Base-by-base conservation (phyloP, 768 basidiomycete genomes). In the Gloeopeniophorella convolvens region DNA sequence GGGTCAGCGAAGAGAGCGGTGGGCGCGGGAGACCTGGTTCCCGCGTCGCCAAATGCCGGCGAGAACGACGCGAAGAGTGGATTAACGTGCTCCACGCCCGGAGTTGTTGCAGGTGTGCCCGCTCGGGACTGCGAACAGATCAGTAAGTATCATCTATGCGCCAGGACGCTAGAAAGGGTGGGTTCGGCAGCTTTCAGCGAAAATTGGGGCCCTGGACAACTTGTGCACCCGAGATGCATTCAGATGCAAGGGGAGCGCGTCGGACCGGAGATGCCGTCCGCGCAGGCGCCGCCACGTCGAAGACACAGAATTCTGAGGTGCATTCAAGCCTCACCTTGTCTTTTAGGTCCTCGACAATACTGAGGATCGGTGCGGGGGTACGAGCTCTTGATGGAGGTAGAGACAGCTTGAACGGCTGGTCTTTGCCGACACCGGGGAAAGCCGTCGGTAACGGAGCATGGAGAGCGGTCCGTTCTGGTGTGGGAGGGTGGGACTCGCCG, bases 281-380 rank as follows among this genome's bases (percentile, higher is more conserved):
- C n/a, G n/a, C n/a, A n/a, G n/a, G n/a, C n/a, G n/a, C n/a, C n/a
- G n/a, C n/a, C n/a, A n/a, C n/a, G n/a, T n/a, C n/a, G n/a, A n/a
- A n/a, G n/a, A n/a, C n/a, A n/a, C n/a, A n/a, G n/a, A n/a, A n/a
- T n/a, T n/a, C n/a, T n/a, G n/a, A n/a, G n/a, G n/a, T n/a, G n/a
- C n/a, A 18, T n/a, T 15, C 11, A 15, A 27, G 12, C 56, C 66
- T 12, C 48, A 79, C 81, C 72, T 83, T 85, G 65, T 77, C 80
- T 58, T 72, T 75, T 46, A 89, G 73, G 66, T 89, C 88, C 4
- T 89, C 86, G 40, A 90, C 83, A 56, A 90, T 89, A 55, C 85
- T 85, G 65, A 70, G 77, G 46, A 83, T 62, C 3, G 79, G 79
- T 0, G 62, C 69, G 26, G 63, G 63, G 46, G 55, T 64, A 67